Conservation (phyloP, 78 protist species). For the Planoprotostelium fungivorum region DNA sequence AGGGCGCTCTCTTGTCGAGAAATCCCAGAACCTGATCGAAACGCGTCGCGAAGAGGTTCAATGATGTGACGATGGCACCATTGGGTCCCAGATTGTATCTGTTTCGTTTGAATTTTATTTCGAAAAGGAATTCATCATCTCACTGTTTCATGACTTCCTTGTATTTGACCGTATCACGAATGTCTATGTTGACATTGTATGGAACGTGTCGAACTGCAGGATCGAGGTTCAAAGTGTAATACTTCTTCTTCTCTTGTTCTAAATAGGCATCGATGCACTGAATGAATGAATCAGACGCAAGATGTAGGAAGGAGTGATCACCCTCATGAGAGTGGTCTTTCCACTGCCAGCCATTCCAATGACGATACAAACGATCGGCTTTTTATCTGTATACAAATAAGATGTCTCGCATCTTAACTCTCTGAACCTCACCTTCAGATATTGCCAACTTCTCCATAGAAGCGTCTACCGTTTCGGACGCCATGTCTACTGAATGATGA, state of each 20-base stretch:
- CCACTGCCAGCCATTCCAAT: slow-evolving; percentile 99
- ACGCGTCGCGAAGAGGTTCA: slow-evolving; percentile 93
- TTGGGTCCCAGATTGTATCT: slow-evolving; percentile 94
- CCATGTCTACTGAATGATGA: too few relatives aligned
- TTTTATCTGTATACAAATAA: too few relatives aligned
- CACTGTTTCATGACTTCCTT: slow-evolving; percentile 94
- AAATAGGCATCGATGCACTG: slow-evolving; percentile 68
- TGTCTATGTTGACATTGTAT: slow-evolving; percentile 92
- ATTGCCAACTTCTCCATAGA: too few relatives aligned
- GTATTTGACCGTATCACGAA: slow-evolving; percentile 97
- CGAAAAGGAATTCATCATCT: not conserved
- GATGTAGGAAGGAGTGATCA: not conserved
- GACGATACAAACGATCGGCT: slow-evolving; percentile 78
- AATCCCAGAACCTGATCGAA: slow-evolving; percentile 86
- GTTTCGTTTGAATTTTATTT: not conserved
- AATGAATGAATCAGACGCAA: not conserved
- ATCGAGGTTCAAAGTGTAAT: slow-evolving; percentile 91
- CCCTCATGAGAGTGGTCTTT: slow-evolving; percentile 93
- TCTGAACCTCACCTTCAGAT: too few relatives aligned
- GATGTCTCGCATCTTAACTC: too few relatives aligned
- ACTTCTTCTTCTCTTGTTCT: slow-evolving; percentile 29
- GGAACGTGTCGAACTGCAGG: slow-evolving; percentile 89
- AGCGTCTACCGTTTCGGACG: too few relatives aligned
- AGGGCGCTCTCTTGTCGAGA: slow-evolving; percentile 70
- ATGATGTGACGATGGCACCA: slow-evolving; percentile 96